These are phyloP conservation scores for Gloeophyllum trabeum DNA, from an alignment of 768 basidiomycete genomes.

Conservation along the genomic window DNA sequence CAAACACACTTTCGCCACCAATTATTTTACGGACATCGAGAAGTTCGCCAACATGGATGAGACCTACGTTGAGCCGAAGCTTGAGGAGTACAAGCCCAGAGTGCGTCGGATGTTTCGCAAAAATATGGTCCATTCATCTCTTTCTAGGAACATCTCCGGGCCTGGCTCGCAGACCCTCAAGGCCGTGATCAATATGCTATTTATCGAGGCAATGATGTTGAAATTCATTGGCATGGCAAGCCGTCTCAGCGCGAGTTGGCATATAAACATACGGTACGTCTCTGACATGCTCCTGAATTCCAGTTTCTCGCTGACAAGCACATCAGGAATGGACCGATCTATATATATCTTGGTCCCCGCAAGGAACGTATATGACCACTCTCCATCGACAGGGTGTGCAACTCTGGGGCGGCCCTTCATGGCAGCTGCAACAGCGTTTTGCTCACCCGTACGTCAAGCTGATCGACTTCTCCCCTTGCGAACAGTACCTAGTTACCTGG, in stretches of 20 bases:
- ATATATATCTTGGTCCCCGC: slow-evolving; percentile 94
- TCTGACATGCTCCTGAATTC: slow-evolving; percentile 8
- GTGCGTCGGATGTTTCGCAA: slow-evolving; percentile 27
- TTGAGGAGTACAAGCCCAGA: slow-evolving; percentile 64
- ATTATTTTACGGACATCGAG: slow-evolving; percentile 86
- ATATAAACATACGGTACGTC: slow-evolving; percentile 58
- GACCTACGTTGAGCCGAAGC: slow-evolving; percentile 63
- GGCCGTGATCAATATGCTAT: slow-evolving; percentile 96
- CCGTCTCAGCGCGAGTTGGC: slow-evolving; percentile 79
- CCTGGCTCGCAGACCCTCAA: slow-evolving; percentile 87
- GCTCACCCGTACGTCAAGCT: slow-evolving; percentile 93
- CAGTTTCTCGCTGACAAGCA: slow-evolving; percentile 4
- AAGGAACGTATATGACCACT: slow-evolving; percentile 90
- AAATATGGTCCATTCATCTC: background rate
- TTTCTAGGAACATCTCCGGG: slow-evolving; percentile 81
- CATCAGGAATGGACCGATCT: slow-evolving; percentile 90
- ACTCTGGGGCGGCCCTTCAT: slow-evolving; percentile 89
- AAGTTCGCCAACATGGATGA: slow-evolving; percentile 69
- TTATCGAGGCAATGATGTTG: slow-evolving; percentile 85
- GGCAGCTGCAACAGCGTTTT: slow-evolving; percentile 82
- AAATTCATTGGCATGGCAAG: slow-evolving; percentile 88
- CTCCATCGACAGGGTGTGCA: slow-evolving; percentile 93
- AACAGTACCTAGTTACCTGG: slow-evolving; percentile 96
- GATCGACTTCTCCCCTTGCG: slow-evolving; percentile 95
- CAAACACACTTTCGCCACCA: slow-evolving; percentile 75